Conservation (phyloP, 805 yeast species). For the Candida hungchunana region DNA sequence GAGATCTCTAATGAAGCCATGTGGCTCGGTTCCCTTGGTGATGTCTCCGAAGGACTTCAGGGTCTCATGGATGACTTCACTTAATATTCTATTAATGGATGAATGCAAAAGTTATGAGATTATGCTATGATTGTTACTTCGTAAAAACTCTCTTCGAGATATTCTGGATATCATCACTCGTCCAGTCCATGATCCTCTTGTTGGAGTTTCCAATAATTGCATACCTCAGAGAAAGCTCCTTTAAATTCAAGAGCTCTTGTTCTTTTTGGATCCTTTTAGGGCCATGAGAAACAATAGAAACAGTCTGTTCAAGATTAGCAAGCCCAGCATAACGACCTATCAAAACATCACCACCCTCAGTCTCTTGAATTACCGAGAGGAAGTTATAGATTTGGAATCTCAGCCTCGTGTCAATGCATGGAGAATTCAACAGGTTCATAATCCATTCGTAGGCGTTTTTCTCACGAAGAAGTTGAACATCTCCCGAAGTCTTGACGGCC, state of each 20-base stretch:
- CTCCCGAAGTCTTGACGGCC: constrained; percentile 46
- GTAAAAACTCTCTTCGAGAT: constrained; percentile 39
- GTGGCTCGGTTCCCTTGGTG: constrained; percentile 50
- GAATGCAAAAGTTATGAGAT: not conserved
- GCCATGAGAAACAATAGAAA: constrained; percentile 1
- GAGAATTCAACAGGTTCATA: constrained; percentile 49
- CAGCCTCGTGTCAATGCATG: constrained; percentile 40
- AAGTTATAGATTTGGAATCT: constrained; percentile 38
- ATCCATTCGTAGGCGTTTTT: constrained; percentile 66
- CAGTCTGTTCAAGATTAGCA: constrained; percentile 34
- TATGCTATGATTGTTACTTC: not conserved
- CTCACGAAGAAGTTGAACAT: constrained; percentile 48
- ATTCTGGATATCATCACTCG: constrained; percentile 42
- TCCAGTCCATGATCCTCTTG: constrained; percentile 63
- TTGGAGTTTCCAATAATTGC: constrained; percentile 38
- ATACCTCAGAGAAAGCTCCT: constrained; percentile 43
- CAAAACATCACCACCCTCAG: constrained; percentile 55
- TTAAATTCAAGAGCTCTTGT: constrained; percentile 38
- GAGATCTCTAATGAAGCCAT: constrained; percentile 74
- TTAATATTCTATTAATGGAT: not conserved
- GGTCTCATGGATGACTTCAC: constrained; percentile 22
- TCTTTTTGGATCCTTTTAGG: constrained; percentile 6
- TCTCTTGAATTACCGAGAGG: constrained; percentile 42
- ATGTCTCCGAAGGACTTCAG: constrained; percentile 36
- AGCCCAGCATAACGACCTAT: constrained; percentile 54